Percentiles rank a stretch among this genome's conserved stretches.
These are phyloP conservation scores for Tylopilus rubrobrunneus DNA, from an alignment of 768 basidiomycete genomes.

Conservation along the genomic window DNA sequence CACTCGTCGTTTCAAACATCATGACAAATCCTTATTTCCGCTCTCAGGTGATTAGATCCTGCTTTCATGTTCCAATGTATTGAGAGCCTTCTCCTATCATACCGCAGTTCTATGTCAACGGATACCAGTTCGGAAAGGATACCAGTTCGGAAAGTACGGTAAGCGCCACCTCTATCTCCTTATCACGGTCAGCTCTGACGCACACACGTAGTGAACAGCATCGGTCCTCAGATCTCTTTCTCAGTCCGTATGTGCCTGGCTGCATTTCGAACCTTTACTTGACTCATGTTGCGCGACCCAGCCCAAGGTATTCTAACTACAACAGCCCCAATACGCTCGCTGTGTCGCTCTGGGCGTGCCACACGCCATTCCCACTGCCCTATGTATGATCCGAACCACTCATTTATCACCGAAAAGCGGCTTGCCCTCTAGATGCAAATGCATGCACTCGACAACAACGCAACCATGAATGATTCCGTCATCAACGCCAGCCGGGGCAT, in stretches of 20 bases:
- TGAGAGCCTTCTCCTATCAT: background rate
- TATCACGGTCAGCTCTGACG: background rate
- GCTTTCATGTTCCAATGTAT: background rate
- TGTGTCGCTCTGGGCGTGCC: conserved; percentile 48
- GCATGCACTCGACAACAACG: conserved; percentile 68
- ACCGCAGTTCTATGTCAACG: conserved; percentile 23
- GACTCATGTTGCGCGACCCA: conserved; percentile 16
- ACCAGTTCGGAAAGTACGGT: conserved; percentile 29
- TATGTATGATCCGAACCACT: conserved; percentile 38
- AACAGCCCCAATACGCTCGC: conserved; percentile 45
- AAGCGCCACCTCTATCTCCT: background rate
- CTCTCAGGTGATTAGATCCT: conserved; percentile 16
- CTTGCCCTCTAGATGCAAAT: conserved; percentile 73
- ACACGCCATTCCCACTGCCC: conserved; percentile 40
- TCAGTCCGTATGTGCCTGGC: conserved; percentile 20
- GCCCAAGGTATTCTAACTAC: conserved; percentile 52
- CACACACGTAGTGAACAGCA: conserved; percentile 18
- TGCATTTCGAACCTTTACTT: background rate
- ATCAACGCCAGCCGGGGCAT: conserved; percentile 56
- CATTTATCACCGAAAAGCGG: conserved; percentile 52
- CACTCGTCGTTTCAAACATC: conserved; percentile 42
- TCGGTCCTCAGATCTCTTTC: conserved; percentile 24
- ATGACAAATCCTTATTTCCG: conserved; percentile 42
- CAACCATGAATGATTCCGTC: conserved; percentile 66
- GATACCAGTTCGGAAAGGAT: too few relatives aligned